These are phyloP conservation scores for Paramecium sexaurelia DNA, from an alignment of 73 alveolate species.

Conservation along the genomic window DNA sequence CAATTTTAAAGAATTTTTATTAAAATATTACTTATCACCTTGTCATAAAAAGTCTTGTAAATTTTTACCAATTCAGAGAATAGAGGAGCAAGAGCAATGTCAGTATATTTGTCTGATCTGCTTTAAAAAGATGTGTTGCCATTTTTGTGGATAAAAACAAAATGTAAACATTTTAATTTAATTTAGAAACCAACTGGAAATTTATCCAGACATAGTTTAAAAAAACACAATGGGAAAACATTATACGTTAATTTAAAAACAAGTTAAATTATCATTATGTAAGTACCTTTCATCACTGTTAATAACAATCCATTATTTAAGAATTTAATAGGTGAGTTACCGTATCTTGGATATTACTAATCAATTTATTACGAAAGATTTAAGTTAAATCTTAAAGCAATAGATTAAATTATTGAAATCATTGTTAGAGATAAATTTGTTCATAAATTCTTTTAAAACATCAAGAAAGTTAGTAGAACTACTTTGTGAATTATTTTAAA, in stretches of 20 bases:
- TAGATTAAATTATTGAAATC: not conserved
- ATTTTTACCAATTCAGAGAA: not conserved
- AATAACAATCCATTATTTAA: not conserved
- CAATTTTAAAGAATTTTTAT: not conserved
- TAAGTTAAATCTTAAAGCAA: not conserved
- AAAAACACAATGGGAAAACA: not conserved
- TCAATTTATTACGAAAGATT: not conserved
- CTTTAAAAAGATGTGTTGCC: not conserved
- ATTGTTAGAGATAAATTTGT: not conserved
- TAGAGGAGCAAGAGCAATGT: not conserved
- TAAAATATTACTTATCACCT: not conserved
- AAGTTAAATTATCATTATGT: not conserved
- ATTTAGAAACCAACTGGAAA: not conserved
- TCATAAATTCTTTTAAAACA: not conserved
- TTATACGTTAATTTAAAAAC: not conserved
- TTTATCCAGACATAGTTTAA: not conserved
- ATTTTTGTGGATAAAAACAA: not conserved
- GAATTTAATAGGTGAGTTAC: not conserved
- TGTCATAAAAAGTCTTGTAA: not conserved
- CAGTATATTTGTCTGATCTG: not conserved
- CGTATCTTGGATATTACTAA: not conserved
- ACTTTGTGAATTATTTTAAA: not conserved
- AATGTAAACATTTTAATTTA: not conserved
- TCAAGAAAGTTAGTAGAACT: not conserved
- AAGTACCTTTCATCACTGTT: not conserved